Percentiles rank a stretch among this genome's conserved stretches.
Conservation (phyloP, 352 stramenopile genomes). For the Pythium aphanidermatum region DNA sequence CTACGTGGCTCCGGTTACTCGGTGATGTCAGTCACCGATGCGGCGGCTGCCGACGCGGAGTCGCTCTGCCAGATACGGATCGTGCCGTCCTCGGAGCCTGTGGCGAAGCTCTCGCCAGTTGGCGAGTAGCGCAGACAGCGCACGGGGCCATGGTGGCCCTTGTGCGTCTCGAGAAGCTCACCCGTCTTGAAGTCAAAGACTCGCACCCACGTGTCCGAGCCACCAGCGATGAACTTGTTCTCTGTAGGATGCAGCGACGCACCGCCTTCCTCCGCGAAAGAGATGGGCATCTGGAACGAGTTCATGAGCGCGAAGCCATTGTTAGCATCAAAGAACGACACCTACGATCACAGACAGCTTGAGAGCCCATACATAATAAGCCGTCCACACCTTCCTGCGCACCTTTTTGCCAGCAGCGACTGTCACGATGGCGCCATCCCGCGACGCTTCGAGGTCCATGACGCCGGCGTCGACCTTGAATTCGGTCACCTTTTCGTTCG, state of each 20-base stretch:
- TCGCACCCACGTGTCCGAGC: constrained; percentile 95
- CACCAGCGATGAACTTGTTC: constrained; percentile 87
- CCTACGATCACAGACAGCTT: constrained; percentile 30
- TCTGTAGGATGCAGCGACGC: constrained; percentile 83
- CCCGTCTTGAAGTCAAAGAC: constrained; percentile 93
- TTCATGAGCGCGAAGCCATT: constrained; percentile 60
- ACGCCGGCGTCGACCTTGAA: constrained; percentile 68
- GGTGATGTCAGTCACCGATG: constrained; percentile 49
- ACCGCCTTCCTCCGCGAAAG: constrained; percentile 90
- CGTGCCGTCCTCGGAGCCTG: constrained; percentile 96
- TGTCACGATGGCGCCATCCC: constrained; percentile 72
- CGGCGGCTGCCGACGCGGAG: constrained; percentile 50
- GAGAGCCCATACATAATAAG: not conserved
- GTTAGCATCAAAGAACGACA: constrained; percentile 91
- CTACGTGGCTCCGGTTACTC: constrained; percentile 5
- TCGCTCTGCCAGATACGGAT: constrained; percentile 95
- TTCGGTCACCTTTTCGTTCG: constrained; percentile 29
- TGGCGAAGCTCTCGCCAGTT: constrained; percentile 91
- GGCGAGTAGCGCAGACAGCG: constrained; percentile 95
- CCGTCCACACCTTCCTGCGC: not conserved
- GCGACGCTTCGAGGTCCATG: constrained; percentile 82
- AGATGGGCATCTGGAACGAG: constrained; percentile 77
- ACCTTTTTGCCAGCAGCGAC: constrained; percentile 90
- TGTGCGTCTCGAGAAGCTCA: constrained; percentile 93
- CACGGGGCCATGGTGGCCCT: constrained; percentile 97